Evolutionary conservation across 768 basidiomycete species (phyloP), one percentile per base, ranked within the genome.

Genomic region (Tricholoma terreum): DNA sequence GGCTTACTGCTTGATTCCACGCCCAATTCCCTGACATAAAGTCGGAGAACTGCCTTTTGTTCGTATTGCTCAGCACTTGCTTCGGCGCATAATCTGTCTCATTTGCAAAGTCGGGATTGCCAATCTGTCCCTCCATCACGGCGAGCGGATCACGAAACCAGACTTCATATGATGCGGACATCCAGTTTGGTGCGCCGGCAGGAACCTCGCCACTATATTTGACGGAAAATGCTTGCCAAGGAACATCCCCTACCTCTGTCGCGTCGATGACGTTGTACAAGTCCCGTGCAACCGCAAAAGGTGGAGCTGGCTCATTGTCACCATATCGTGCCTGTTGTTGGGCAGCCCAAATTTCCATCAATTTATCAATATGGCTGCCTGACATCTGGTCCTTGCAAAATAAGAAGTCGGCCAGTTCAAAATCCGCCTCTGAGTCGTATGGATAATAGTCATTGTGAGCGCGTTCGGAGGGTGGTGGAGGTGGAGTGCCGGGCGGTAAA

Each of bases 31-130:
- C 42, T 14, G 43, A 48, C 36, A 54, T 58, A 1, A n/a, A 22
- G 38, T 46, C 17, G 1, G 40, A 15, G 14, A 42, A 58, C 15
- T 24, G 57, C 2, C 11, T 42, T 15, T 53, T 40, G 6, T 35
- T 33, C 17, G 8, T 14, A 15, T 49, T 24, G 24, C 63, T 57
- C 36, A 58, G 67, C 0, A 65, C 48, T 1, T 57, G 57, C 34
- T 68, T 63, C 0, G 65, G 59, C 0, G 61, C 56, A 54, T 61
- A 67, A 52, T 71, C 67, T 10, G 70, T 58, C 50, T 70, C 63
- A 21, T 52, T 57, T 30, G 49, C 57, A 52, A 68, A 69, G 36
- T 70, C 65, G 0, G 59, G 63, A 33, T 69, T 69, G 5, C 52
- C 54, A 0, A 69, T 42, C 50, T 66, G 63, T 6, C 58, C 54